Evolutionary conservation across 1,139 yeast genomes (phyloP).

Genomic region (Hanseniaspora uvarum): DNA sequence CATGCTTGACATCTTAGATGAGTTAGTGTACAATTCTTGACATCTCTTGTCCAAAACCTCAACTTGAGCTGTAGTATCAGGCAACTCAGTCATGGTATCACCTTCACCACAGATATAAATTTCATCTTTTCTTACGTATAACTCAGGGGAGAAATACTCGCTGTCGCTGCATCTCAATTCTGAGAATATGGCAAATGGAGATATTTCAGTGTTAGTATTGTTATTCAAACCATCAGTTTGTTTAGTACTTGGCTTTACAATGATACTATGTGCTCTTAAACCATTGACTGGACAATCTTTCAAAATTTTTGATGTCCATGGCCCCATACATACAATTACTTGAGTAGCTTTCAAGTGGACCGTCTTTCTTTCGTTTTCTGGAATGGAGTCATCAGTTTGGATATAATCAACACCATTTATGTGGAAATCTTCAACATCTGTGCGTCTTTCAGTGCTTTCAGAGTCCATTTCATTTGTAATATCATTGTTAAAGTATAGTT

Average conservation of each 20-base stretch:
- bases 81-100: constrained; percentile 78
- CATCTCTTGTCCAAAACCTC: constrained; percentile 80
- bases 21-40: constrained; percentile 75
- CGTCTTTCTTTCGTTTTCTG: constrained; percentile 20
- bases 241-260: constrained; percentile 57
- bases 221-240: not conserved
- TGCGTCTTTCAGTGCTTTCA: constrained; percentile 2
- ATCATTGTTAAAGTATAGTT: constrained; percentile 45
- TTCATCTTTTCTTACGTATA: constrained; percentile 90
- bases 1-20: constrained; percentile 64
- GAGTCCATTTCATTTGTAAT: not conserved
- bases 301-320: constrained; percentile 85
- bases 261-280: constrained; percentile 86
- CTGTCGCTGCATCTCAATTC: constrained; percentile 62
- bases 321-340: constrained; percentile 80
- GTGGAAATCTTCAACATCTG: constrained; percentile 41
- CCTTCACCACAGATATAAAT: constrained; percentile 98
- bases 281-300: constrained; percentile 93
- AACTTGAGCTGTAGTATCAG: constrained; percentile 89
- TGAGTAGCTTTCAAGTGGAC: constrained; percentile 54
- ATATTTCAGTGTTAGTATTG: constrained; percentile 43
- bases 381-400: constrained; percentile 38
- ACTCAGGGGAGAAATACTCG: constrained; percentile 76
- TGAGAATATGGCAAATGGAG: constrained; percentile 90
- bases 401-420: constrained; percentile 58